Evolutionary conservation across 805 yeast species (phyloP).

Genomic region (Ogataea sp.): DNA sequence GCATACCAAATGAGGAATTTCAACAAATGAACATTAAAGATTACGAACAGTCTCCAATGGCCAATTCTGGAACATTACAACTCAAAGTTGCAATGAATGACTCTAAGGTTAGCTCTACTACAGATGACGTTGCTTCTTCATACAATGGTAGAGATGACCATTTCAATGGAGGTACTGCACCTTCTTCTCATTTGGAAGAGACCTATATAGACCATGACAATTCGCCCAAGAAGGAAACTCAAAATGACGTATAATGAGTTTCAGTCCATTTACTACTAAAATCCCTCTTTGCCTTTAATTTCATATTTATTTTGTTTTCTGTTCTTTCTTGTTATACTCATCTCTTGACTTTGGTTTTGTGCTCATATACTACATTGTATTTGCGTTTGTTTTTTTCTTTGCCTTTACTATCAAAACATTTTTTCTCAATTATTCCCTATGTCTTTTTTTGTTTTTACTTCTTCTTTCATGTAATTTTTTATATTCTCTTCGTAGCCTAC

Average conservation of each 20-base stretch:
- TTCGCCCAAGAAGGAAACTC: slow-evolving; percentile 15
- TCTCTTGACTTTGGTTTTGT: no score
- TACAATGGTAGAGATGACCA: neutral
- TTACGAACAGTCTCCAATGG: neutral
- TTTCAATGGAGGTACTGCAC: neutral
- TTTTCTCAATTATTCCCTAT: no score
- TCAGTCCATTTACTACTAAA: neutral
- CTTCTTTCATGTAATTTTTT: no score
- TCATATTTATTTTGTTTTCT: no score
- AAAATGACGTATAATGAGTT: slow-evolving; percentile 7
- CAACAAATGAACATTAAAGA: neutral
- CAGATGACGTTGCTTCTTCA: neutral
- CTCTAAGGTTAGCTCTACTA: neutral
- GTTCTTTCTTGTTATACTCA: neutral
- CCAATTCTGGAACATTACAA: neutral
- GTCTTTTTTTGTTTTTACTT: no score
- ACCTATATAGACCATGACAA: neutral
- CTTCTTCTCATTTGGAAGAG: neutral
- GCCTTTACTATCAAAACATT: no score
- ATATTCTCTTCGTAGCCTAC: no score
- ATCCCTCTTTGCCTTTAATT: neutral
- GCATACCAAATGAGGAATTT: neutral
- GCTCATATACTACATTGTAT: no score
- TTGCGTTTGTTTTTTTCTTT: no score
- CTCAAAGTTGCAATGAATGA: neutral